Percentiles rank a stretch among this genome's conserved stretches.
These are phyloP conservation scores for Gliomastix tumulicola DNA, from an alignment of 2,329 filamentous ascomycete species.

Conservation along the genomic window DNA sequence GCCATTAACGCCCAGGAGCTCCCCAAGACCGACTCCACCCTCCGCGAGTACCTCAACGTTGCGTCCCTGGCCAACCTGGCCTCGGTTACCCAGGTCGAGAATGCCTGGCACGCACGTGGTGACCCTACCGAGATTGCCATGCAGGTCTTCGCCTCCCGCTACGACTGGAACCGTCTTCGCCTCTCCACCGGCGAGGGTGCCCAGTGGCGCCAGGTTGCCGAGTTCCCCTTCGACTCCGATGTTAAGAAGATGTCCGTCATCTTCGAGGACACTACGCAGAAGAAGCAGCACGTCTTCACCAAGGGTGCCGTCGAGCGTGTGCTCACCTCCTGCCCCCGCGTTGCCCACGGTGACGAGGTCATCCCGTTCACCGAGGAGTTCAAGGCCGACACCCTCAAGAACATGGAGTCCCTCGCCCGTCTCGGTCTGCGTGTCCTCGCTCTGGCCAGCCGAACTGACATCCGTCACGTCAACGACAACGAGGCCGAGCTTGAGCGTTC, in stretches of 20 bases:
- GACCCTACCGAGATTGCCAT: constrained; percentile 68
- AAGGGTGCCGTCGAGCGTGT: constrained; percentile 65
- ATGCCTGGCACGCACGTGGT: constrained; percentile 52
- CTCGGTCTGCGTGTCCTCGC: constrained; percentile 62
- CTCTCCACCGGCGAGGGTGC: constrained; percentile 41
- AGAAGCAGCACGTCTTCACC: constrained; percentile 32
- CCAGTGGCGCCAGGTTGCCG: constrained; percentile 50
- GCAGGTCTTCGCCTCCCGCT: constrained; percentile 63
- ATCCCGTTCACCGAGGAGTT: constrained; percentile 43
- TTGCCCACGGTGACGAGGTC: constrained; percentile 32
- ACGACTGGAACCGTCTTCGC: constrained; percentile 49
- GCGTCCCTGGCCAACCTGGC: constrained; percentile 51
- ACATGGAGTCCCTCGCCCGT: constrained; percentile 57
- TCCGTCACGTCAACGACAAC: no score
- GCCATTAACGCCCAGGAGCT: constrained; percentile 16
- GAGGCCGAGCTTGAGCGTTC: constrained; percentile 51
- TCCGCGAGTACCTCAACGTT: constrained; percentile 50
- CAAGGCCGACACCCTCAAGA: constrained; percentile 47
- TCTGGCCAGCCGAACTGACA: constrained; percentile 45
- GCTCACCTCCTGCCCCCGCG: constrained; percentile 41
- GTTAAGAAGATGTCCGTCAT: constrained; percentile 71
- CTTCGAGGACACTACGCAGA: constrained; percentile 35
- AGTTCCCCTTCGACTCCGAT: constrained; percentile 66
- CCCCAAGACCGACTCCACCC: constrained; percentile 34
- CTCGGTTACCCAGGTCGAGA: constrained; percentile 33